These are phyloP conservation scores for Monilinia polystroma DNA, from an alignment of 2,329 filamentous ascomycete species.

Conservation along the genomic window DNA sequence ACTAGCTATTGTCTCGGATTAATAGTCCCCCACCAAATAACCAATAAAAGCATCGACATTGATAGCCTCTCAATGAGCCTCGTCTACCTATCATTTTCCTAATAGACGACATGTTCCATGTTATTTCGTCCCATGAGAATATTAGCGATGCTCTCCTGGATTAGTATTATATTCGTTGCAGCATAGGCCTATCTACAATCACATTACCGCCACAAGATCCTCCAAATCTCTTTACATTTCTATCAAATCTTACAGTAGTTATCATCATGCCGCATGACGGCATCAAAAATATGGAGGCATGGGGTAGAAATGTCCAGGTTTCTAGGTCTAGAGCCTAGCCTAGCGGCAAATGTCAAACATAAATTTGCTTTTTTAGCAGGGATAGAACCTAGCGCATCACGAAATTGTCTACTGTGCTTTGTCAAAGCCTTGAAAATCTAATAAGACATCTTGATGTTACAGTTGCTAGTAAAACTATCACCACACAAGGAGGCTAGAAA, in stretches of 20 bases:
- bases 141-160: not conserved
- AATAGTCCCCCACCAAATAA: not conserved
- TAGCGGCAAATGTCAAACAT: no score
- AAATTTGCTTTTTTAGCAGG: no score
- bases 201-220: not conserved
- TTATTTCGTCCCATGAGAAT: not conserved
- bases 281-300: not conserved
- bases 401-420: not conserved
- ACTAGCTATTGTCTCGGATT: not conserved
- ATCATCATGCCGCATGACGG: conserved; percentile 5
- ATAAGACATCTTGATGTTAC: not conserved
- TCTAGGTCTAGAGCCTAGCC: no score
- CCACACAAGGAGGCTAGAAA: not conserved
- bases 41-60: not conserved
- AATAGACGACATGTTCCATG: not conserved
- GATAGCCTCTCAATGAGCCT: not conserved
- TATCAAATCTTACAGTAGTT: not conserved
- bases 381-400: no score
- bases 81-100: not conserved
- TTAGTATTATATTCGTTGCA: not conserved
- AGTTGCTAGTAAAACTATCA: not conserved
- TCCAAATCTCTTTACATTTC: not conserved
- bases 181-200: not conserved
- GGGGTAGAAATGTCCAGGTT: no score
- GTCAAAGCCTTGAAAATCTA: not conserved